phyloP scores from a whole-genome alignment of 2,329 filamentous ascomycete species.

The Coniochaeta prunicola region DNA sequence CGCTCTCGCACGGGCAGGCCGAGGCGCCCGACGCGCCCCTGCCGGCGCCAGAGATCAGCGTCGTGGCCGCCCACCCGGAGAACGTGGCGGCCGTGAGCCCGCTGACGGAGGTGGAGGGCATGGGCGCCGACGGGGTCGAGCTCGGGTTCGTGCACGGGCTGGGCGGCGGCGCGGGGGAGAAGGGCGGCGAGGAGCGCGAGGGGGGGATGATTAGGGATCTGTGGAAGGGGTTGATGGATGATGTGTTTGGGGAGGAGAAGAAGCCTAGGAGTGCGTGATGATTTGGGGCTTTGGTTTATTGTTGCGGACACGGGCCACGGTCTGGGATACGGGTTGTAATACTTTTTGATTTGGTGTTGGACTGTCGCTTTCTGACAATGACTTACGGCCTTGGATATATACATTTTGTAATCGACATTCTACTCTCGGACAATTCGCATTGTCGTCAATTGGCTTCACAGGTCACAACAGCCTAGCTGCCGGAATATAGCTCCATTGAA shows the following conservation, averaged over 20 bases:
- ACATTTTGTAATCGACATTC: neutral
- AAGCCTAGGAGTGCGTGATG: constrained; percentile 17
- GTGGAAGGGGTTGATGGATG: constrained; percentile 50
- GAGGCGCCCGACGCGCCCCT: constrained; percentile 35
- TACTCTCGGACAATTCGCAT: no score
- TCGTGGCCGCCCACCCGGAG: constrained; percentile 51
- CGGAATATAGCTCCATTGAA: neutral
- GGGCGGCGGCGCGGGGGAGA: constrained; percentile 5
- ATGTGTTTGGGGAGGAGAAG: constrained; percentile 25
- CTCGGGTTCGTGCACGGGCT: constrained; percentile 42
- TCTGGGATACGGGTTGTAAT: neutral
- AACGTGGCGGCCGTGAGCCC: constrained; percentile 38
- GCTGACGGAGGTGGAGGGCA: constrained; percentile 51
- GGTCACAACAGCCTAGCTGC: neutral
- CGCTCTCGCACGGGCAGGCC: constrained; percentile 25
- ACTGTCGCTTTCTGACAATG: neutral
- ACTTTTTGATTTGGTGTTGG: neutral
- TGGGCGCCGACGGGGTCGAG: constrained; percentile 48
- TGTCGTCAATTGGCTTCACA: no score
- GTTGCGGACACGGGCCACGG: neutral
- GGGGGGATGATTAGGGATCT: constrained; percentile 45
- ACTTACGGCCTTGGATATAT: neutral
- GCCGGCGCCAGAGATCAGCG: constrained; percentile 37
- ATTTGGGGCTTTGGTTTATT: neutral
- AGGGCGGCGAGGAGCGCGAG: constrained; percentile 18